Evolutionary conservation across 2,329 filamentous ascomycete species (phyloP).

Genomic region (Monosporascus sp.): DNA sequence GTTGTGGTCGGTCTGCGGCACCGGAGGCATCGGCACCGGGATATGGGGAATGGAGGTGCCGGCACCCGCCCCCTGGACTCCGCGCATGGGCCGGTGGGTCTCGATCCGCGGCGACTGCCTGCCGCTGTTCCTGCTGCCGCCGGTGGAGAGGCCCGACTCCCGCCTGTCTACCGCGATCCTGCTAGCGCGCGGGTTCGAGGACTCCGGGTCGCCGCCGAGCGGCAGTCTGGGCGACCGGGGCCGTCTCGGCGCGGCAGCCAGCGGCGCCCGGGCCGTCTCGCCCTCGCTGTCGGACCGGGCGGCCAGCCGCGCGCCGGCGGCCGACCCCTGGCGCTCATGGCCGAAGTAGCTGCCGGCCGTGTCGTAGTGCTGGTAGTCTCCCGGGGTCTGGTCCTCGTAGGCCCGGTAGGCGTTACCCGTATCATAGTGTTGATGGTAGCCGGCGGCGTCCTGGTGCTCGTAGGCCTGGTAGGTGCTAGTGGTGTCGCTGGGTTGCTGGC

Average conservation of each 20-base stretch:
- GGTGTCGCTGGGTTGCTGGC: too few species aligned
- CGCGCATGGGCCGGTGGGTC: neutral
- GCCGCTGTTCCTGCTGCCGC: neutral
- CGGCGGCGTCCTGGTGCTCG: too few species aligned
- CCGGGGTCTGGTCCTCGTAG: too few species aligned
- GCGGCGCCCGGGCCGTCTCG: neutral
- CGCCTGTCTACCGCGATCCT: neutral
- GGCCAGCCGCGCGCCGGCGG: neutral
- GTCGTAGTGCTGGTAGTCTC: too few species aligned
- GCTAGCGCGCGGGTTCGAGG: neutral
- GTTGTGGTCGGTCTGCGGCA: constrained; percentile 2
- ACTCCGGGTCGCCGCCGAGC: neutral
- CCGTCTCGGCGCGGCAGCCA: neutral
- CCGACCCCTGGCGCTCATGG: neutral
- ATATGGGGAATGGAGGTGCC: neutral
- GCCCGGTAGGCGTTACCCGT: too few species aligned
- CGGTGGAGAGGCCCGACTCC: neutral
- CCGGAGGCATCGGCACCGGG: neutral
- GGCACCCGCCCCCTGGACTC: neutral
- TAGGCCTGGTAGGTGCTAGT: too few species aligned
- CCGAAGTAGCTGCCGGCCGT: too few species aligned
- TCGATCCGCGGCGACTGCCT: neutral
- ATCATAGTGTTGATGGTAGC: too few species aligned
- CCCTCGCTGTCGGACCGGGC: neutral
- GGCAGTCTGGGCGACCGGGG: neutral